Conservation (phyloP, 2,329 filamentous ascomycete species). For the Massarina eburnea region DNA sequence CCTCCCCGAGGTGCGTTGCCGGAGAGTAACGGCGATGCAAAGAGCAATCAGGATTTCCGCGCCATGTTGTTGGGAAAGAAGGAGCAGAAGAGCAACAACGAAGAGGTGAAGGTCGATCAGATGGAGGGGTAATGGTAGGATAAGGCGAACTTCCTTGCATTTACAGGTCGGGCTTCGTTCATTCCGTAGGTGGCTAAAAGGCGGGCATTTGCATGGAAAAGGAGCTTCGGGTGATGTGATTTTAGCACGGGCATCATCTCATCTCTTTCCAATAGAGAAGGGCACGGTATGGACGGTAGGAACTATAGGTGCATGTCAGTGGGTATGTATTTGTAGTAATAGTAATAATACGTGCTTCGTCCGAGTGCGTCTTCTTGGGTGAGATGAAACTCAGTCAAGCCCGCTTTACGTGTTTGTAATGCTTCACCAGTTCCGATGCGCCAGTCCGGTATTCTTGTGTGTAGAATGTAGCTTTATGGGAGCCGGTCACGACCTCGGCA, state of each 20-base stretch:
- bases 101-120: slow-evolving; percentile 7
- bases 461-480: no score
- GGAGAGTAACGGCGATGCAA: slow-evolving; percentile 33
- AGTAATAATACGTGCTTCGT: no score
- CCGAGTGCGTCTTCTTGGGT: no score
- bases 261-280: no score
- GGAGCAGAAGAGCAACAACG: slow-evolving; percentile 24
- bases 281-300: no score
- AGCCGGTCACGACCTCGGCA: background rate
- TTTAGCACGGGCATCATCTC: background rate
- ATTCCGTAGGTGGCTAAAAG: background rate
- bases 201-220: slow-evolving; percentile 1
- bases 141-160: background rate
- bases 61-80: slow-evolving; percentile 53
- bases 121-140: slow-evolving; percentile 2
- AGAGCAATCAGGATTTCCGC: slow-evolving; percentile 62
- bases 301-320: no score
- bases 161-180: background rate
- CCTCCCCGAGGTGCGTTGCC: slow-evolving; percentile 13
- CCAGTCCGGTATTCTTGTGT: no score
- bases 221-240: background rate
- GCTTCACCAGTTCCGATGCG: no score
- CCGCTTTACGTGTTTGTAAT: no score
- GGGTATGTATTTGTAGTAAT: no score
- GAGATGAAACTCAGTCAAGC: no score